These are phyloP conservation scores for Trichoderma gamsii DNA, from an alignment of 495 filamentous ascomycete genomes.

Conservation along the genomic window DNA sequence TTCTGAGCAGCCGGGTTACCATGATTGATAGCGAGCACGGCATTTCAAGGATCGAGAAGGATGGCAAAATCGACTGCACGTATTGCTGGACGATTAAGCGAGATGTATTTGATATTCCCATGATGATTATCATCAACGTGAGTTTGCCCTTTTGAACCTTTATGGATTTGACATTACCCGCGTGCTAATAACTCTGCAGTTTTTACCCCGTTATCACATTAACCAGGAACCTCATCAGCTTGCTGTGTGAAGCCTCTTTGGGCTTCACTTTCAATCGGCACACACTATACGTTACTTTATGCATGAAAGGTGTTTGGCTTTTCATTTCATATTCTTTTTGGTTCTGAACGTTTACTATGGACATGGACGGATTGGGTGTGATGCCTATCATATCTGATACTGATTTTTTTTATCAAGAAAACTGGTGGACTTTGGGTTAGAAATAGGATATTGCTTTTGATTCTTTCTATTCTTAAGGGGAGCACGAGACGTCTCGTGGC, in stretches of 20 bases:
- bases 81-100: slow-evolving; percentile 96
- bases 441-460: neutral
- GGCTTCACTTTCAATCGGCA: slow-evolving; percentile 13
- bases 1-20: slow-evolving; percentile 46
- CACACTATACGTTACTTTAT: slow-evolving; percentile 14
- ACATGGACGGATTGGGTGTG: neutral
- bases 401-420: neutral
- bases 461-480: neutral
- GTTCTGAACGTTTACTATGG: neutral
- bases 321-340: neutral
- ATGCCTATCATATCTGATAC: neutral
- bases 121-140: slow-evolving; percentile 96
- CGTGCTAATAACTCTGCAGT: slow-evolving; percentile 30
- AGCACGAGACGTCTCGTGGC: neutral
- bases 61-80: slow-evolving; percentile 88
- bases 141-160: slow-evolving; percentile 35
- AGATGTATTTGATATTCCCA: slow-evolving; percentile 97
- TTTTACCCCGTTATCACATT: slow-evolving; percentile 47
- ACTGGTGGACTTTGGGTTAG: neutral
- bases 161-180: neutral
- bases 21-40: slow-evolving; percentile 70
- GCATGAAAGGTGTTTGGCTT: slow-evolving; percentile 17
- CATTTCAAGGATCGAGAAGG: slow-evolving; percentile 69
- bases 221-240: slow-evolving; percentile 39
- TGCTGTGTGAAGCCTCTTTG: slow-evolving; percentile 31